Evolutionary conservation across 1,139 yeast species (phyloP).

Genomic region (Candida anutae): DNA sequence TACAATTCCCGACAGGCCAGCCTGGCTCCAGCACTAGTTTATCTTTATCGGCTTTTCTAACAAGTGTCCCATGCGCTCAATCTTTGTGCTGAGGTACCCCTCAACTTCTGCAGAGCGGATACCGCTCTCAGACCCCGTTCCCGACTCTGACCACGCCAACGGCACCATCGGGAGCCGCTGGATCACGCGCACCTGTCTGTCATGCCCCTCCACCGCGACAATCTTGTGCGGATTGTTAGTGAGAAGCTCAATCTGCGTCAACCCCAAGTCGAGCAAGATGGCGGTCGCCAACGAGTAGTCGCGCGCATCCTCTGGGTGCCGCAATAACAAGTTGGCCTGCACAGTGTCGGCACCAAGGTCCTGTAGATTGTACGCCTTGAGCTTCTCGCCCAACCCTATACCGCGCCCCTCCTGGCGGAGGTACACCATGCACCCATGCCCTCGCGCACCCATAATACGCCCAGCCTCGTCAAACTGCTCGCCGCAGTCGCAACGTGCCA

Average conservation of each 20-base stretch:
- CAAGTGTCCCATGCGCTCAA: slow-evolving; percentile 95
- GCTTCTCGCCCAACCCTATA: slow-evolving; percentile 91
- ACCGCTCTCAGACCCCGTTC: slow-evolving; percentile 49
- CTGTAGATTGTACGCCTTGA: slow-evolving; percentile 93
- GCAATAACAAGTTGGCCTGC: slow-evolving; percentile 82
- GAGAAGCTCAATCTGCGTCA: slow-evolving; percentile 62
- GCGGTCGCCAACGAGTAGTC: slow-evolving; percentile 92
- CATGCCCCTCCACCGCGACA: slow-evolving; percentile 83
- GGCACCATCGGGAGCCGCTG: slow-evolving; percentile 97
- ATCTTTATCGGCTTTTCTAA: slow-evolving; percentile 50
- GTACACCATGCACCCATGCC: slow-evolving; percentile 92
- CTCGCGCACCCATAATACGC: slow-evolving; percentile 74
- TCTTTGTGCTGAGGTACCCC: slow-evolving; percentile 86
- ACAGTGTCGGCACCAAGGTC: slow-evolving; percentile 98
- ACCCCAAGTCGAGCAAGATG: slow-evolving; percentile 75
- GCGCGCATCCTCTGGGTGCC: slow-evolving; percentile 97
- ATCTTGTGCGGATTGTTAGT: slow-evolving; percentile 97
- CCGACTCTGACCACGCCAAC: slow-evolving; percentile 64
- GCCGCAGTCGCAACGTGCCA: slow-evolving; percentile 98
- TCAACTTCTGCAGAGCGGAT: slow-evolving; percentile 81
- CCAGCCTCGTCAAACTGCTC: slow-evolving; percentile 99
- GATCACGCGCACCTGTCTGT: slow-evolving; percentile 59
- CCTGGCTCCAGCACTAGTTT: too few species aligned
- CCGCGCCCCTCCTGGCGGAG: slow-evolving; percentile 98
- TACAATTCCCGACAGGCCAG: too few species aligned